Percentiles rank a stretch among this genome's conserved stretches.
Evolutionary conservation across 371 early-diverging fungal species (phyloP).

Genomic region (Mortierella sp.): DNA sequence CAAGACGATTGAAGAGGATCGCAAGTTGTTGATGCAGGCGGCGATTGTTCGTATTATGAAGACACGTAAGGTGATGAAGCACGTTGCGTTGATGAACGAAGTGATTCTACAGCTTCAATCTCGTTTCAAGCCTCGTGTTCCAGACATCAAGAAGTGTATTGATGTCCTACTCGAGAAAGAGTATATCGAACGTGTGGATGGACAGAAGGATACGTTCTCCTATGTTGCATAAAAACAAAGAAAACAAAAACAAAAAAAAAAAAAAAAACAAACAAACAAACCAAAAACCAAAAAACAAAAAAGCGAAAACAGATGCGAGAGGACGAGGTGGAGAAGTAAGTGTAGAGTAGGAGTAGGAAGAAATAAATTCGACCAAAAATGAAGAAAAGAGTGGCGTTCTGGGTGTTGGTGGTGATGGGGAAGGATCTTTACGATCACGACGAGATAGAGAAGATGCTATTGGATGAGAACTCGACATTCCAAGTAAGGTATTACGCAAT

Average conservation of each 20-base stretch:
- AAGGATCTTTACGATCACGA: no score
- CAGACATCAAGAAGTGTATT: slow-evolving; percentile 96
- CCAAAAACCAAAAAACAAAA: neutral
- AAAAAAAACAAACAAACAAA: neutral
- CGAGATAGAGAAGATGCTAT: no score
- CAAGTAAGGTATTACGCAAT: no score
- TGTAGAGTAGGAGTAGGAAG: no score
- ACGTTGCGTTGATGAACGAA: slow-evolving; percentile 87
- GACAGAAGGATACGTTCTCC: slow-evolving; percentile 86
- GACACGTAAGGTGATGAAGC: slow-evolving; percentile 92
- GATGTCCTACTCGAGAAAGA: slow-evolving; percentile 95
- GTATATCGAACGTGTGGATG: slow-evolving; percentile 91
- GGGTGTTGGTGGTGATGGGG: no score
- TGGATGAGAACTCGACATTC: no score
- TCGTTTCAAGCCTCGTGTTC: slow-evolving; percentile 91
- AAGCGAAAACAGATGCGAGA: no score
- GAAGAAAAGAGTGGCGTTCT: no score
- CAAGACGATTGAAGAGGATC: slow-evolving; percentile 88
- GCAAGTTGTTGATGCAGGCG: slow-evolving; percentile 92
- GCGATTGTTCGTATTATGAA: slow-evolving; percentile 98
- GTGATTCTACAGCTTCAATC: slow-evolving; percentile 89
- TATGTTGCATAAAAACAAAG: slow-evolving; percentile 77
- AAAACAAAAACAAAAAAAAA: neutral
- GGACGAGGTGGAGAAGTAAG: no score
- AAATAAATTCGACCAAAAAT: no score